Evolutionary conservation across 1,139 yeast species (phyloP), one percentile per base, ranked within the genome.

Genomic region (Saccharomyces hybrid): DNA sequence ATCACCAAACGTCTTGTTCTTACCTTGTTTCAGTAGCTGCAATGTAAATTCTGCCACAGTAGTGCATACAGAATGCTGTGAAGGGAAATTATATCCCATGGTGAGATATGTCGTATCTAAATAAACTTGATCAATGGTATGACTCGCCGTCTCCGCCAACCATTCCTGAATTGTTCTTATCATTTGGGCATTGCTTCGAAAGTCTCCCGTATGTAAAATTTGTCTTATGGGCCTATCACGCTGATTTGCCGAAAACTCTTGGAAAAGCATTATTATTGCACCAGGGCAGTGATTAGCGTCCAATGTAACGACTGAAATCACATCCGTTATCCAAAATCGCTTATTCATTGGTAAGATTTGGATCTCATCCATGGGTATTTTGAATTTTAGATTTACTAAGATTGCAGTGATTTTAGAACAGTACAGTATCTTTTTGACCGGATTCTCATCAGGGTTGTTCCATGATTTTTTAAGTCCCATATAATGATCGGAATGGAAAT

Each of bases 241-340:
- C 13, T 23, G 29, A 4, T 34, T 44, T 8, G 49, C 60, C 62
- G 70, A 68, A 49, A 68, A 66, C 13, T 84, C 80, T 63, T 85
- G 86, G 62, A 88, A 86, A 16, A 90, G 70, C 58, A 90, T 86
- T 0, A 93, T 80, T 0, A 82, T 89, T 0, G 97, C 88, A 1
- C 99, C 99, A 1, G 98, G 98, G 69, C 99, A 93, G 70, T 93
- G 99, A 62, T 93, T 91, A 0, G 98, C 99, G 58, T 88, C 88
- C 8, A 86, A 71, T 8, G 84, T 75, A 0, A 83, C 78, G 0
- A 88, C 90, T 49, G 76, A 76, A 1, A 88, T 69, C 0, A 79
- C 76, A 0, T 83, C 82, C 2, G 72, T 68, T 1, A 78, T 62
- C 25, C 63, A 59, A 4, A 58, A 58, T 26, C 76, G 65, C 26